Evolutionary conservation across 1,284 basidiomycete genomes (phyloP).

Genomic region (Fistulina hepatica): DNA sequence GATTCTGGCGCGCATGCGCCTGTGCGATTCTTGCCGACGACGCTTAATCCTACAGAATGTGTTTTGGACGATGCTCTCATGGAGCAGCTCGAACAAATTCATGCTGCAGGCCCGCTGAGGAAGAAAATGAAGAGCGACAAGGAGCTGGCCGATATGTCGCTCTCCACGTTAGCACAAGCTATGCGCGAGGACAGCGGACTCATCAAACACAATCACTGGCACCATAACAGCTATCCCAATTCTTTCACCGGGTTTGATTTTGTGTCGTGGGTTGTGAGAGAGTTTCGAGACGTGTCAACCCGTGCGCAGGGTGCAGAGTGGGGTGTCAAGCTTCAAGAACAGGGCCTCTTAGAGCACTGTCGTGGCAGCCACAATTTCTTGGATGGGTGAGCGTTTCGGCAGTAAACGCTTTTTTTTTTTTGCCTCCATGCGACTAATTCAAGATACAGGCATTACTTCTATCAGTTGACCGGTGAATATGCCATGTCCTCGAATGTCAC

Average conservation of each 20-base stretch:
- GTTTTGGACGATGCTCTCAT: conserved; percentile 70
- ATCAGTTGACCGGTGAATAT: conserved; percentile 71
- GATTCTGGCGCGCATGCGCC: conserved; percentile 34
- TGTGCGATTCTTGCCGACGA: conserved; percentile 68
- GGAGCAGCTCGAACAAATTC: conserved; percentile 70
- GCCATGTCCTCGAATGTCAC: conserved; percentile 56
- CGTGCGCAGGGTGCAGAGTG: conserved; percentile 71
- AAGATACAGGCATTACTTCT: conserved; percentile 66
- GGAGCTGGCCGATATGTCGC: conserved; percentile 54
- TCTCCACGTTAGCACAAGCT: conserved; percentile 54
- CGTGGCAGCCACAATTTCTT: conserved; percentile 69
- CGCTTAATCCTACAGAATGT: conserved; percentile 69
- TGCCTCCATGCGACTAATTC: conserved; percentile 5
- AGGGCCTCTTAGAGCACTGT: conserved; percentile 78
- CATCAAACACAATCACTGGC: conserved; percentile 73
- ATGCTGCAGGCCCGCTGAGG: conserved; percentile 57
- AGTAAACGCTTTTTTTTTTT: conserved; percentile 3
- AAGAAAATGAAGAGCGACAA: conserved; percentile 72
- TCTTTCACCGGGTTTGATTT: conserved; percentile 83
- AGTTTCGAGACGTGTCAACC: conserved; percentile 76
- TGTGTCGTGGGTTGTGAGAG: conserved; percentile 77
- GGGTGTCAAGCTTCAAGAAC: conserved; percentile 63
- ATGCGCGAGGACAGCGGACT: conserved; percentile 75
- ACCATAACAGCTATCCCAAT: conserved; percentile 54
- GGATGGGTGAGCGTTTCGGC: conserved; percentile 63